phyloP scores from a whole-genome alignment of 164 flowering plant genomes.

The Kalanchoe fedtschenkoi region DNA sequence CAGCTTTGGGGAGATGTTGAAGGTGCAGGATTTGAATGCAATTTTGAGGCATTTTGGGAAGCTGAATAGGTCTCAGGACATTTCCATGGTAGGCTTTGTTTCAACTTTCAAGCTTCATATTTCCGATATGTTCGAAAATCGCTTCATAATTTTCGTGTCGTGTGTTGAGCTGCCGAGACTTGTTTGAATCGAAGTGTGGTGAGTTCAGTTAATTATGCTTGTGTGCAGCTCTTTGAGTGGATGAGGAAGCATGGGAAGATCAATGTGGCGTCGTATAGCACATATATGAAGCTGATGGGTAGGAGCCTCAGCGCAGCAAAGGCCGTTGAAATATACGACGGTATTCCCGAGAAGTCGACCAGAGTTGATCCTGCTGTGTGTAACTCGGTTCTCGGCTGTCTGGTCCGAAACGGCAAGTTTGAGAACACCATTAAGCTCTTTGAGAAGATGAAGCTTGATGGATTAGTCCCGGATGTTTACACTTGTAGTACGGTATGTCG shows the following conservation, averaged over 20 bases:
- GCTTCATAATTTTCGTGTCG: neutral
- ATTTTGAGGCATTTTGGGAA: neutral
- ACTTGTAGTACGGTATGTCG: conserved; percentile 76
- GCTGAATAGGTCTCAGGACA: neutral
- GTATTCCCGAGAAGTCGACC: conserved; percentile 46
- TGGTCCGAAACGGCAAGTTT: conserved; percentile 57
- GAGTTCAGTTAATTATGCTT: neutral
- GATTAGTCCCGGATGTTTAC: conserved; percentile 61
- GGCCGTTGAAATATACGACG: conserved; percentile 58
- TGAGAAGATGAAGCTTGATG: conserved; percentile 73
- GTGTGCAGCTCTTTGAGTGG: conserved; percentile 77
- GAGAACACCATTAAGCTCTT: conserved; percentile 53
- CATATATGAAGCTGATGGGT: conserved; percentile 69
- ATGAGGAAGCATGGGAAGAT: conserved; percentile 62
- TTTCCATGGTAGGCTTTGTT: neutral
- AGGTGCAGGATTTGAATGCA: neutral
- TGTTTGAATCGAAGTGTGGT: too few relatives aligned
- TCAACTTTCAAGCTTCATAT: neutral
- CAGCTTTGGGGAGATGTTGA: neutral
- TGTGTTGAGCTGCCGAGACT: too few relatives aligned
- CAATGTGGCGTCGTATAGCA: conserved; percentile 67
- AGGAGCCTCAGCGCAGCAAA: conserved; percentile 33
- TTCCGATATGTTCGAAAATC: neutral
- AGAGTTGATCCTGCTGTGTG: conserved; percentile 53
- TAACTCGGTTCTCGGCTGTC: conserved; percentile 67